Percentiles rank a stretch among this genome's conserved stretches.
phyloP scores from a whole-genome alignment of 1,139 yeast species.

The Yamadazyma sp. region DNA sequence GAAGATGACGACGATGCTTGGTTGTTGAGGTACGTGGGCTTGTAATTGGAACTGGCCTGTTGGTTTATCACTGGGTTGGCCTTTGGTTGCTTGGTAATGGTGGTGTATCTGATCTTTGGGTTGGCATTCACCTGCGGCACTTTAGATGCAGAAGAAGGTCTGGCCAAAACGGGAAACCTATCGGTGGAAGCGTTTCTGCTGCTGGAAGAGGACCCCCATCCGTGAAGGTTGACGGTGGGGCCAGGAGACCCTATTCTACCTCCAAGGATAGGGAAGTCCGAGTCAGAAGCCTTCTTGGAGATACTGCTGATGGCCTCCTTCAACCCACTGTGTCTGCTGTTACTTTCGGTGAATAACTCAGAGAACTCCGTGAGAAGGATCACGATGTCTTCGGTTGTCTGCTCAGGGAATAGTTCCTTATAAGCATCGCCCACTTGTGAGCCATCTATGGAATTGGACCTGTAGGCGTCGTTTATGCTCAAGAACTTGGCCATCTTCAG shows the following conservation, averaged over 20 bases:
- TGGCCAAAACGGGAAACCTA: slow-evolving; percentile 55
- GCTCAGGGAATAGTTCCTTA: slow-evolving; percentile 47
- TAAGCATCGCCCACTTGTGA: slow-evolving; percentile 51
- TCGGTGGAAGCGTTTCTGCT: slow-evolving; percentile 26
- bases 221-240: slow-evolving; percentile 20
- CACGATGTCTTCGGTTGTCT: slow-evolving; percentile 46
- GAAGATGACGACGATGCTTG: slow-evolving; percentile 10
- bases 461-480: slow-evolving; percentile 49
- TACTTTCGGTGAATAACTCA: slow-evolving; percentile 47
- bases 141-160: slow-evolving; percentile 21
- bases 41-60: slow-evolving; percentile 20
- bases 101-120: slow-evolving; percentile 43
- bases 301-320: slow-evolving; percentile 24
- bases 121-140: slow-evolving; percentile 12
- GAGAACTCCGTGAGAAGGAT: slow-evolving; percentile 57
- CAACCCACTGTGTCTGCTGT: slow-evolving; percentile 29
- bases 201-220: slow-evolving; percentile 28
- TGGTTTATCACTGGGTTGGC: slow-evolving; percentile 14
- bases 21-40: slow-evolving; percentile 33
- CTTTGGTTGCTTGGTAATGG: slow-evolving; percentile 26
- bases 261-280: slow-evolving; percentile 36
- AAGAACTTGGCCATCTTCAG: slow-evolving; percentile 50
- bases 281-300: slow-evolving; percentile 13
- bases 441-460: slow-evolving; percentile 48
- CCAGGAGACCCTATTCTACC: slow-evolving; percentile 20